Base-by-base conservation (phyloP, 2,329 filamentous ascomycete species). In the Talaromyces sp. region DNA sequence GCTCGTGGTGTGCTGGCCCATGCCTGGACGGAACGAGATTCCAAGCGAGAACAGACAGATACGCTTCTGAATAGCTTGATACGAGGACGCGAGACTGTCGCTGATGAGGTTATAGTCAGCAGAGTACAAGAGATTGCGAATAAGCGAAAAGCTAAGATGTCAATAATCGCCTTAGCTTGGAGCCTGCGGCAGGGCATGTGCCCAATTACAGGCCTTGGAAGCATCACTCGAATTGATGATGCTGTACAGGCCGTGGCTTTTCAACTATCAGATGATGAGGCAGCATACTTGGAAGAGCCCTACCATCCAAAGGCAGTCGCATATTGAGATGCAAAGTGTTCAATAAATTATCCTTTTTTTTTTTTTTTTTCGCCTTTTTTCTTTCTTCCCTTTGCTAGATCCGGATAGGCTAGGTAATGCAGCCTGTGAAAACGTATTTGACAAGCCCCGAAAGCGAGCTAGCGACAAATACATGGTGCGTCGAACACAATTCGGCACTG, bases 81-180 rank as follows among this genome's bases (percentile, higher is more conserved):
- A 5, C 13, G 5, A n/a, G 22, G 22, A 20, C 5, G n/a, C 17
- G 22, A 20, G 2, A 19, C 19, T 7, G 19, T 11, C 11, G 16
- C 19, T 8, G 35, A 39, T 33, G 40, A 50, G 9, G n/a, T n/a
- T 14, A 51, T 51, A 22, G 20, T 51, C n/a, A 8, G 22, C 3
- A 16, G 48, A 32, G 75, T 80, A 1, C 71, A 78, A 62, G 74
- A 79, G 55, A 55, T 80, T 2, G 77, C 77, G 14, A 71, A 75
- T 55, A 76, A 75, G 62, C 52, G 73, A 55, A 39, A 20, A 4
- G 71, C 70, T 59, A 64, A 60, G 50, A 72, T 72, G 68, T 64
- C 62, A 30, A 64, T 70, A 20, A 67, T 73, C 9, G 66, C 68
- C 17, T 55, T 74, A 33, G 68, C 69, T 2, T 74, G 71, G 71